Evolutionary conservation across 2,329 filamentous ascomycete genomes (phyloP), one percentile per base, ranked within the genome.

Genomic region (Phaeosphaeria sp.): DNA sequence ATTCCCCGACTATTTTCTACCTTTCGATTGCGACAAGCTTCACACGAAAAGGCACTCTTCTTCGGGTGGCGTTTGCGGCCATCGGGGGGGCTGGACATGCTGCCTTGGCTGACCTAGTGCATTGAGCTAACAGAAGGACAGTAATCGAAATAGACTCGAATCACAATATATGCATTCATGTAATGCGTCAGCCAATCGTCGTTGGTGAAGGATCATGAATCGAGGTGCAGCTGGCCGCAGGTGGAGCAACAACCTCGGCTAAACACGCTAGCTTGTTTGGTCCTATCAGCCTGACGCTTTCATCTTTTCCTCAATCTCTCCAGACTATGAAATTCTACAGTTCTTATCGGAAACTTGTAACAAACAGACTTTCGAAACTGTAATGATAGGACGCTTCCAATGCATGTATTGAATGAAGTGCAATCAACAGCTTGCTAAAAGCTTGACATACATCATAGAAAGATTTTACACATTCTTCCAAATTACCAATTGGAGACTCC

Each of bases 41-140:
- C 59, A 52, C 59, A 62, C 25, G 59, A 62, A 30, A 62, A 62
- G 20, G 59, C 59, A 25, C 59, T 62, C 36, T 62, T 62, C 42
- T 62, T 58, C 22, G 58, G 52, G 46, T 51, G 47, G 20, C 57
- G 53, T 21, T 56, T 60, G 39, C 39, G 42, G 25, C 23, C 21
- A 11, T 46, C 36, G 4, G 36, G 13, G 11, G 6, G 23, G 42
- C 41, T 56, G 23, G 50, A 52, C 57, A 60, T 60, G 6, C 43
- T 46, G 20, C n/a, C 36, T 17, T 6, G n/a, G 17, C 36, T 39
- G 15, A 17, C 36, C 36, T 39, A 39, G 36, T 17, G 15, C 36
- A 39, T 39, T 13, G 36, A n/a, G 15, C 36, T 39, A 17, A 39
- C 36, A 39, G 36, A n/a, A n/a, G n/a, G n/a, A n/a, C n/a, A n/a